Conservation (phyloP, 768 basidiomycete genomes). For the Zangia roseola region DNA sequence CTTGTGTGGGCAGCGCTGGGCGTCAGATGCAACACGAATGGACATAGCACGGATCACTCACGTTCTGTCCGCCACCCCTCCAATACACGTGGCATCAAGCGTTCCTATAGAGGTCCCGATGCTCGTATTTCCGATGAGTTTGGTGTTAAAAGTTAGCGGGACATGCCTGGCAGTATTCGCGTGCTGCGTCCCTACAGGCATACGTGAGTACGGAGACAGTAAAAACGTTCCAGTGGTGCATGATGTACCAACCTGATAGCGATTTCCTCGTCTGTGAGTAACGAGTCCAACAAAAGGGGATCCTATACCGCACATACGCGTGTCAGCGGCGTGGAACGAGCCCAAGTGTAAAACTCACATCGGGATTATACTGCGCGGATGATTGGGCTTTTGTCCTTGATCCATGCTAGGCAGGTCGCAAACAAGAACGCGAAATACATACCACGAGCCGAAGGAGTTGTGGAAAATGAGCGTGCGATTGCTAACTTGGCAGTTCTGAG, state of each 20-base stretch:
- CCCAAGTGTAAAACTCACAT: slow-evolving; percentile 11
- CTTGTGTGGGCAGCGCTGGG: slow-evolving; percentile 34
- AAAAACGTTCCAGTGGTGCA: neutral
- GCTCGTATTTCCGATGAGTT: neutral
- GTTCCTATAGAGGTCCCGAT: slow-evolving; percentile 51
- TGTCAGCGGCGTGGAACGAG: slow-evolving; percentile 2
- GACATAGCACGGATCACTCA: slow-evolving; percentile 28
- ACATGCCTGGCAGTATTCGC: slow-evolving; percentile 74
- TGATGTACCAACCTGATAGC: slow-evolving; percentile 67
- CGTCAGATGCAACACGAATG: neutral
- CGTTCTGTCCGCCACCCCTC: slow-evolving; percentile 88
- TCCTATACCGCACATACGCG: slow-evolving; percentile 59
- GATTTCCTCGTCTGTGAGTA: slow-evolving; percentile 86
- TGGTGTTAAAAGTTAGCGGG: neutral
- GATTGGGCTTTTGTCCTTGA: slow-evolving; percentile 14
- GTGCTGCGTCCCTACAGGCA: slow-evolving; percentile 68
- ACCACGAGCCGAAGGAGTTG: slow-evolving; percentile 18
- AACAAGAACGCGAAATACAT: slow-evolving; percentile 4
- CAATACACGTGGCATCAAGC: slow-evolving; percentile 83
- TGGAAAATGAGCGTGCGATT: slow-evolving; percentile 20
- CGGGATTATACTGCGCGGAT: slow-evolving; percentile 20
- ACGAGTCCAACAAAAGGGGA: slow-evolving; percentile 73
- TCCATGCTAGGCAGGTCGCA: neutral
- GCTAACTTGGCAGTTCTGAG: slow-evolving; percentile 8
- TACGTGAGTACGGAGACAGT: neutral